Evolutionary conservation across 2,329 filamentous ascomycete species (phyloP).

Genomic region (Colletotrichum graminicola): DNA sequence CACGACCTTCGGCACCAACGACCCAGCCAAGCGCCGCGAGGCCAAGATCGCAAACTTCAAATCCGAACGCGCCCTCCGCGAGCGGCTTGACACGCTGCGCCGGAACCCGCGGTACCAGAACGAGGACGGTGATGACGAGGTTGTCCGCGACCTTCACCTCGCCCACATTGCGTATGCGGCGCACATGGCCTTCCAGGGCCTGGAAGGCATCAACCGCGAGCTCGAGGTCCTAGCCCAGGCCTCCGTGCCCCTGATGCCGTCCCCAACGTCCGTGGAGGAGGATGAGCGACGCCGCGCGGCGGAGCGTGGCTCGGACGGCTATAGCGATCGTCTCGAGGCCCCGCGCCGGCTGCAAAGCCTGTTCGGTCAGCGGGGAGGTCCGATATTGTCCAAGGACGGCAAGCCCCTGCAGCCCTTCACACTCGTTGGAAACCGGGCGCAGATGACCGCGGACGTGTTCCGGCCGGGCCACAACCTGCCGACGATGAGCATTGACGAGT

Average conservation of each 20-base stretch:
- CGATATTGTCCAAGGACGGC: constrained; percentile 81
- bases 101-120: constrained; percentile 65
- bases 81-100: constrained; percentile 75
- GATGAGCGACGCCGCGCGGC: constrained; percentile 56
- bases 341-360: constrained; percentile 64
- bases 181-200: constrained; percentile 84
- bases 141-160: constrained; percentile 82
- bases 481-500: constrained; percentile 98
- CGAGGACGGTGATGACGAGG: constrained; percentile 83
- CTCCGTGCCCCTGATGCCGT: constrained; percentile 64
- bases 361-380: constrained; percentile 65
- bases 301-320: constrained; percentile 60
- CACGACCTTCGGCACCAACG: constrained; percentile 69
- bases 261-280: constrained; percentile 60
- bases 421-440: constrained; percentile 80
- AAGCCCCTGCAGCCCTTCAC: constrained; percentile 94
- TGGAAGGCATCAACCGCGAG: constrained; percentile 91
- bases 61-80: constrained; percentile 86
- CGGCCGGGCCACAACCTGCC: constrained; percentile 91
- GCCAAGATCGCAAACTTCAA: constrained; percentile 89
- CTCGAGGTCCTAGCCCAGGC: constrained; percentile 83
- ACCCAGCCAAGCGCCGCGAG: constrained; percentile 77
- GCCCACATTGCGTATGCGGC: constrained; percentile 79
- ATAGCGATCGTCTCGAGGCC: constrained; percentile 81
- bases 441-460: constrained; percentile 85